Evolutionary conservation across 768 basidiomycete species (phyloP).

Genomic region (Tricholoma bakamatsutake): DNA sequence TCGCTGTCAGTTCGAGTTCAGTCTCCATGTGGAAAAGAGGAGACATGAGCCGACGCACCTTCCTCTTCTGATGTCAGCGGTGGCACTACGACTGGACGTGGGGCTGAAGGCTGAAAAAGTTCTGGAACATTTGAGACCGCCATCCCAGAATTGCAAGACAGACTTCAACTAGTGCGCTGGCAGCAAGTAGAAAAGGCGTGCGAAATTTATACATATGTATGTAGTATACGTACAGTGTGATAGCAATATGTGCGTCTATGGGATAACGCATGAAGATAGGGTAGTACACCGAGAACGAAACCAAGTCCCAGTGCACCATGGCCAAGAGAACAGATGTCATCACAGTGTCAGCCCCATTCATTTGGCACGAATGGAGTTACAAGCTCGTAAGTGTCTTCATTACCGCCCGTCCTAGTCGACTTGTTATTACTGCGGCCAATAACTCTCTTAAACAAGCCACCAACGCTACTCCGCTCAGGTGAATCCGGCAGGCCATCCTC

Average conservation of each 20-base stretch:
- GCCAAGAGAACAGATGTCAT: not conserved
- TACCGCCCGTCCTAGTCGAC: constrained; percentile 44
- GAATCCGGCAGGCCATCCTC: constrained; percentile 24
- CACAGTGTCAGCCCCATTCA: constrained; percentile 51
- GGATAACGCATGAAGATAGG: not conserved
- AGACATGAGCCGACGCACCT: constrained; percentile 30
- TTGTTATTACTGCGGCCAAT: constrained; percentile 42
- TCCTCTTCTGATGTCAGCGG: constrained; percentile 58
- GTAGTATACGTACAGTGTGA: not conserved
- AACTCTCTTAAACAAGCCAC: constrained; percentile 55
- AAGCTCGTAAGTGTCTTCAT: constrained; percentile 76
- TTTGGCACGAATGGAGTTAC: constrained; percentile 80
- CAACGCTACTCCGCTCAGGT: constrained; percentile 36
- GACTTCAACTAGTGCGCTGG: not conserved
- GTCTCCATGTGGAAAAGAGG: constrained; percentile 1
- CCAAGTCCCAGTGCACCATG: not conserved
- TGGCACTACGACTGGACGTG: constrained; percentile 30
- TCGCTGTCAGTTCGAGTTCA: constrained; percentile 22
- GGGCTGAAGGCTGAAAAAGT: constrained; percentile 12
- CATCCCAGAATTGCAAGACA: constrained; percentile 1
- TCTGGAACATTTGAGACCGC: constrained; percentile 5
- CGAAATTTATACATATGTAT: not conserved
- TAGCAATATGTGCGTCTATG: not conserved
- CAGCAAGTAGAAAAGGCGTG: not conserved
- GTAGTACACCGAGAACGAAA: not conserved